Base-by-base conservation (phyloP, 805 yeast species). In the Brettanomyces sp. region DNA sequence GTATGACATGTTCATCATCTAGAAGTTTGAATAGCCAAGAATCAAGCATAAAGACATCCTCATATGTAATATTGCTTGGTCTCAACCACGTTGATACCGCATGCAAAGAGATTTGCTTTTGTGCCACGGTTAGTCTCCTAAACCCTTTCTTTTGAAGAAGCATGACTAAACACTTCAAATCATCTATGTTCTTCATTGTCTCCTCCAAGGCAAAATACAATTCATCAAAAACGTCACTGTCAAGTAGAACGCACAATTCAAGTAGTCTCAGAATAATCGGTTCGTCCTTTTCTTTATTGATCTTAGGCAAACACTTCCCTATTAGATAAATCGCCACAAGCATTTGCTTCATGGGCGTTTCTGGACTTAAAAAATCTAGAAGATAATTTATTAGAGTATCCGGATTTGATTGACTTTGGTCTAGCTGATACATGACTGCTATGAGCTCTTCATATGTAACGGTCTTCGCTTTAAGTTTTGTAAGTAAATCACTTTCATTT, bases 151-250 rank as follows among this genome's bases (percentile, higher is more conserved):
- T 37, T 24, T 52, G 47, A 7, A 56, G 38, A 5, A 25, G 35
- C 61, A 54, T 57, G 60, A 71, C 49, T 58, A 67, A 56, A 60
- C 67, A 65, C 68, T 75, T 69, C 43, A 69, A 64, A 33, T 61
- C 49, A 4, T 64, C 64, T 4, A 65, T 49, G 42, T 66, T 57
- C 42, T 62, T 61, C 47, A 69, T 65, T 0, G 74, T 67, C 8
- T 74, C 70, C 3, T 67, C 64, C 4, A 63, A 53, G 1, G 58
- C 59, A 39, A 49, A 38, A n/a, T 44, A 46, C 21, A 57, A 21
- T 30, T 57, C 61, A 7, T 56, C 57, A 8, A 45, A 5, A 4
- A 25, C 44, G 4, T 42, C 44, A 8, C 13, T 22, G 5, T 39
- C 45, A 4, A 49, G 14, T 5, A 39, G 3, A n/a, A 44, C 18